Percentiles rank a stretch among this genome's conserved stretches.
Conservation (phyloP, 768 basidiomycete species). For the Lactarius psammicola region DNA sequence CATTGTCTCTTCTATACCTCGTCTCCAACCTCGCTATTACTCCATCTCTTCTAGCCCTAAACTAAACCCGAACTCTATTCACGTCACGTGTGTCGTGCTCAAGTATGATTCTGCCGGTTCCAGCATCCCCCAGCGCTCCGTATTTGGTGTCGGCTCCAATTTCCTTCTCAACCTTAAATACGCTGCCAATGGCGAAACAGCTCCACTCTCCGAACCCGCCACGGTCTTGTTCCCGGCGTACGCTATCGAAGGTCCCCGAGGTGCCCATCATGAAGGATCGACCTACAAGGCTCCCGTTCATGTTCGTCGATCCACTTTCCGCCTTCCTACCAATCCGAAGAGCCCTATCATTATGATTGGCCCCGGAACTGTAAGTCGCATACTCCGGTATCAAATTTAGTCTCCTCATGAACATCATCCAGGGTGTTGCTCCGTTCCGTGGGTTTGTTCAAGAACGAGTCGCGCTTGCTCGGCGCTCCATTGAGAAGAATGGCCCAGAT, state of each 20-base stretch:
- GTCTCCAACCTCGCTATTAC: slow-evolving; percentile 96
- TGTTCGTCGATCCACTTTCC: slow-evolving; percentile 94
- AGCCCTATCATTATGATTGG: slow-evolving; percentile 99
- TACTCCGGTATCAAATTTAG: slow-evolving; percentile 1
- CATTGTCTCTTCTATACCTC: slow-evolving; percentile 88
- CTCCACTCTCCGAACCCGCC: slow-evolving; percentile 44
- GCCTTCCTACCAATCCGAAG: slow-evolving; percentile 96
- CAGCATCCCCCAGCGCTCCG: slow-evolving; percentile 57
- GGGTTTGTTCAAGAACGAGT: slow-evolving; percentile 98
- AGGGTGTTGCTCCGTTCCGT: slow-evolving; percentile 99
- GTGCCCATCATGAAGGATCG: slow-evolving; percentile 68
- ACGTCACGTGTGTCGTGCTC: slow-evolving; percentile 93
- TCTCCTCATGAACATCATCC: slow-evolving; percentile 17
- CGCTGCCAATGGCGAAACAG: slow-evolving; percentile 58
- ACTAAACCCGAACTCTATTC: slow-evolving; percentile 82
- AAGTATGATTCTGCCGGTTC: slow-evolving; percentile 76
- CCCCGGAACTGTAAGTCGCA: slow-evolving; percentile 83
- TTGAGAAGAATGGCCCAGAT: slow-evolving; percentile 93
- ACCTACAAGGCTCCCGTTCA: slow-evolving; percentile 89
- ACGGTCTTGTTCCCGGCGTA: slow-evolving; percentile 61
- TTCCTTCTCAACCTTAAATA: slow-evolving; percentile 92
- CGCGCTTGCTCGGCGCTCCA: slow-evolving; percentile 88
- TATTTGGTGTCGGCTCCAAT: slow-evolving; percentile 92
- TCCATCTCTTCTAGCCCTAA: slow-evolving; percentile 99
- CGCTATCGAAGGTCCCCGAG: slow-evolving; percentile 86